Base-by-base conservation (phyloP, 148 eudicot species). In the Nyssa sinensis region DNA sequence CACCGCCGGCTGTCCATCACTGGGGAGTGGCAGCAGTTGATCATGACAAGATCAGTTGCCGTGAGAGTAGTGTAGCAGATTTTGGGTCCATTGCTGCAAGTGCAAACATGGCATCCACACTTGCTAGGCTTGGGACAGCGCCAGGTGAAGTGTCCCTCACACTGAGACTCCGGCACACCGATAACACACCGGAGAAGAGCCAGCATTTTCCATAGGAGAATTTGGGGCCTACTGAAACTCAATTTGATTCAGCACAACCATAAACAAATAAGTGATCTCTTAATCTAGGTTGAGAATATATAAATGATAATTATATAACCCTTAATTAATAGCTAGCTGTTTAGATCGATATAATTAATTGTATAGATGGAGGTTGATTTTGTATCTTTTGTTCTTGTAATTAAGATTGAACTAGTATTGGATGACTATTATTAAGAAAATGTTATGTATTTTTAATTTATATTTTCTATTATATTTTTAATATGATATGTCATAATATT, bases 111-210 rank as follows among this genome's bases (percentile, higher is more conserved):
- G 75, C 24, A 31, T 55, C 75, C 30, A 60, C 66, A 0, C 75
- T 63, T 29, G 60, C 44, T 2, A 74, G 70, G 77, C 29, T 74
- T 2, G 77, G 77, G 27, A 57, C 63, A 0, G 16, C 49, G n/a
- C 33, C 67, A 11, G 81, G 81, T n/a, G 85, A 78, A 33, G 85
- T 82, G 61, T 82, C 85, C 9, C 81, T 82, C 6, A 74, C 85
- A 1, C 66, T 82, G 27, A 81, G 85, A 31, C 81, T 82, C 1
- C 21, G 65, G 25, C 78, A 74, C 33, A 67, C 81, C 1, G 81
- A 70, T 30, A 82, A 74, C 74, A 72, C 66, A 34, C 32, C 75
- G 6, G 77, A 65, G 47, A 74, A 58, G 34, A 65, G 60, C 30
- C 75, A 74, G 6, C 49, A n/a, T n/a, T 74, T 21, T 78, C 75